A percentile compares a stretch with the other conserved stretches of the same genome.
Evolutionary conservation across 345 rosid genomes (phyloP).

Genomic region (Alliaria petiolata): DNA sequence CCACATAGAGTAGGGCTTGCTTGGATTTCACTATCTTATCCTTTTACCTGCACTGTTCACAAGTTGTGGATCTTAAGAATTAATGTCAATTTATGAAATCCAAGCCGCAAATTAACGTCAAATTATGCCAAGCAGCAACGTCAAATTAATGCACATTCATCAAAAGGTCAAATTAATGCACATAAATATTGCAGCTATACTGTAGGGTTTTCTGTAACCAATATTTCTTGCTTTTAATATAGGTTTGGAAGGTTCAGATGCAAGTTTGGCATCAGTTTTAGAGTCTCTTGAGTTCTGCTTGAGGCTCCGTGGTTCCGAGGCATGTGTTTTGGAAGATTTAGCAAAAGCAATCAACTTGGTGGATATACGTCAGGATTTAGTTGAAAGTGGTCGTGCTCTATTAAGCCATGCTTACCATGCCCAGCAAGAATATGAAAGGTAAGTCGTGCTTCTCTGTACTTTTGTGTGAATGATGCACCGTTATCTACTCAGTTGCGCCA

Average conservation of each 20-base stretch:
- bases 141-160: no score
- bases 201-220: neutral
- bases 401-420: slow-evolving; percentile 73
- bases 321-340: slow-evolving; percentile 79
- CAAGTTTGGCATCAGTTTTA: slow-evolving; percentile 75
- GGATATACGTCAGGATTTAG: slow-evolving; percentile 68
- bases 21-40: neutral
- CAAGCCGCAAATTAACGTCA: no score
- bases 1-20: neutral
- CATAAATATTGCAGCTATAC: neutral
- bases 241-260: slow-evolving; percentile 91
- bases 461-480: neutral
- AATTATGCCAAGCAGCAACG: no score
- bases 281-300: slow-evolving; percentile 86
- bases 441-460: neutral
- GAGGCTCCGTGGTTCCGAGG: slow-evolving; percentile 93
- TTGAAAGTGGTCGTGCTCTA: slow-evolving; percentile 75
- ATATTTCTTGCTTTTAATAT: neutral
- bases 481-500: neutral
- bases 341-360: slow-evolving; percentile 81
- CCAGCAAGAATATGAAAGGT: slow-evolving; percentile 88
- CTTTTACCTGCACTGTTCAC: neutral
- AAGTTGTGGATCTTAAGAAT: neutral
- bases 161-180: neutral
- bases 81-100: no score